phyloP scores from a whole-genome alignment of 192 early-diverging fungal species.

The Entophlyctis luteolus region DNA sequence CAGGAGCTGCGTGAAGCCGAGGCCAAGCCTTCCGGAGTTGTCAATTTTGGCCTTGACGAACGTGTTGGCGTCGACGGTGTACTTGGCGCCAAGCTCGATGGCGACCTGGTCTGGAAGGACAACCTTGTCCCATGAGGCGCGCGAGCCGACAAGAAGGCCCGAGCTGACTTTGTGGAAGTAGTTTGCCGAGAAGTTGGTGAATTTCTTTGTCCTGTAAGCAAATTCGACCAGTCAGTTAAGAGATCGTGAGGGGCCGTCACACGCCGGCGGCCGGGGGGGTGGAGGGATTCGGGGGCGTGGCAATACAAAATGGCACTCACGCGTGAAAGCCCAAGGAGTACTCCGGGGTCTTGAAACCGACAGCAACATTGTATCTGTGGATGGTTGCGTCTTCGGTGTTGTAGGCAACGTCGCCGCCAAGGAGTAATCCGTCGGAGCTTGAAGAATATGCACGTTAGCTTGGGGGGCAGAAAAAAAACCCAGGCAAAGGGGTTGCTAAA shows the following conservation, averaged over 20 bases:
- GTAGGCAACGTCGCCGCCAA: conserved; percentile 92
- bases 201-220: conserved; percentile 79
- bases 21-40: conserved; percentile 78
- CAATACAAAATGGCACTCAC: too few species aligned
- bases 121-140: conserved; percentile 83
- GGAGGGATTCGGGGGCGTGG: too few species aligned
- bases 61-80: conserved; percentile 77
- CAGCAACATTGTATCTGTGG: conserved; percentile 82
- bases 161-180: conserved; percentile 95
- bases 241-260: too few species aligned
- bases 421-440: conserved; percentile 72
- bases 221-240: too few species aligned
- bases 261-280: too few species aligned
- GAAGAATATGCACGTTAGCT: too few species aligned
- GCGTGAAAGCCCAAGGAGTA: conserved; percentile 87
- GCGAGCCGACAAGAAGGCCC: conserved; percentile 89
- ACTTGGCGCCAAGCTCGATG: conserved; percentile 93
- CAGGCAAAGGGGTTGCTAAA: too few species aligned
- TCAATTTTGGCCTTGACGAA: conserved; percentile 60
- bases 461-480: too few species aligned
- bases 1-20: conserved; percentile 89
- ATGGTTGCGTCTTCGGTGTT: conserved; percentile 84
- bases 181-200: conserved; percentile 83
- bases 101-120: conserved; percentile 60
- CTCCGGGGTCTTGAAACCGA: conserved; percentile 83